Conservation (phyloP, 257 asterid genomes). For the Solanum ahanhuiri region DNA sequence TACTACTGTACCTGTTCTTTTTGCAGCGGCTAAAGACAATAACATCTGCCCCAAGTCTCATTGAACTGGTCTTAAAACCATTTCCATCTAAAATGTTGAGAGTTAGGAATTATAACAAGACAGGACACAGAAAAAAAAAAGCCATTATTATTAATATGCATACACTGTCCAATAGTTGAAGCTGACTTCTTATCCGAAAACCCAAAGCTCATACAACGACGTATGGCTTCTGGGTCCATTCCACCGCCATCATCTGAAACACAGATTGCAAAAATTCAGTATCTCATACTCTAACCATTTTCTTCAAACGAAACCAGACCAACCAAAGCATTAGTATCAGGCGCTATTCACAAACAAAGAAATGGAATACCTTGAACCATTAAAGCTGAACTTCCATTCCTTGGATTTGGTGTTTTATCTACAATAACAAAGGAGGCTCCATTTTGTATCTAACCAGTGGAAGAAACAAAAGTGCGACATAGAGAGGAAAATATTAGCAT, state of each 20-base stretch:
- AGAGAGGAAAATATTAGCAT: slow-evolving; percentile 12
- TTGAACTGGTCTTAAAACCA: slow-evolving; percentile 95
- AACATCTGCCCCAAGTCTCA: slow-evolving; percentile 97
- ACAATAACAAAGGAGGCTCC: slow-evolving; percentile 66
- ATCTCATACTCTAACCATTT: slow-evolving; percentile 1
- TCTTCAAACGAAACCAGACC: not conserved
- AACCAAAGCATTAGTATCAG: not conserved
- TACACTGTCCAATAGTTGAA: slow-evolving; percentile 77
- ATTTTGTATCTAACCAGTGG: slow-evolving; percentile 52
- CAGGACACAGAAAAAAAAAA: not conserved
- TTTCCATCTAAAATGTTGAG: slow-evolving; percentile 74
- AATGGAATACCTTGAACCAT: slow-evolving; percentile 60
- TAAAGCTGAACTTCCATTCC: slow-evolving; percentile 66
- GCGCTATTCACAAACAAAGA: not conserved
- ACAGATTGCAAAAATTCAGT: slow-evolving; percentile 11
- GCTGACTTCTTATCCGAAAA: slow-evolving; percentile 77
- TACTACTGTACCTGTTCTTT: slow-evolving; percentile 32
- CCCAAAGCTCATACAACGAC: slow-evolving; percentile 83
- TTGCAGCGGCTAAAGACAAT: slow-evolving; percentile 69
- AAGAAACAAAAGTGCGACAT: slow-evolving; percentile 13
- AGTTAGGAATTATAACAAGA: slow-evolving; percentile 9
- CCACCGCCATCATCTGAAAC: slow-evolving; percentile 90
- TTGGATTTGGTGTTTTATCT: slow-evolving; percentile 65
- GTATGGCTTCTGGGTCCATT: slow-evolving; percentile 83
- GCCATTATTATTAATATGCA: slow-evolving; percentile 5